Conservation (phyloP, 495 filamentous ascomycete genomes). For the Elasticomyces elasticus region DNA sequence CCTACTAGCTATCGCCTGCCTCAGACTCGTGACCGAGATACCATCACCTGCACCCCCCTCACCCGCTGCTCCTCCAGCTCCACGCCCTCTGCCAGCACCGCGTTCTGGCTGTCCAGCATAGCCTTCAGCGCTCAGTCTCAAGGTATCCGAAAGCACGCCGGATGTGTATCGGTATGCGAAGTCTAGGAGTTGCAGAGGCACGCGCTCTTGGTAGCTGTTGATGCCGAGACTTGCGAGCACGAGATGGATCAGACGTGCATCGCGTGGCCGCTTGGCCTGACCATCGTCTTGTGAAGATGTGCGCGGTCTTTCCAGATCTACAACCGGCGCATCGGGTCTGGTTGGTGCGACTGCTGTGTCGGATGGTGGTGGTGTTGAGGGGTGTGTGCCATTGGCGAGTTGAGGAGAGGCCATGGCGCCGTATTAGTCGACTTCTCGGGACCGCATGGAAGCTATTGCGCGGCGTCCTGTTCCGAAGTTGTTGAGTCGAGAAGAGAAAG, state of each 20-base stretch:
- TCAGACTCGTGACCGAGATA: constrained; percentile 47
- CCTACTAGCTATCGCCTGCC: constrained; percentile 55
- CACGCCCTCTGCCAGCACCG: constrained; percentile 1
- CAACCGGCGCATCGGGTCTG: constrained; percentile 24
- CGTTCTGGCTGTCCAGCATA: constrained; percentile 38
- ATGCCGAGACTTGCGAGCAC: constrained; percentile 81
- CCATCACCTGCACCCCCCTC: constrained; percentile 26
- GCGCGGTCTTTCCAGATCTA: constrained; percentile 32
- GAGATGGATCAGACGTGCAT: constrained; percentile 84
- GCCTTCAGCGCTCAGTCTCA: constrained; percentile 53
- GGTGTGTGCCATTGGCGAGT: constrained; percentile 13
- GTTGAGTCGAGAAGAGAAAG: background rate
- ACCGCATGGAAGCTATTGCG: too few relatives aligned
- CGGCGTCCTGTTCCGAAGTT: too few relatives aligned
- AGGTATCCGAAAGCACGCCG: constrained; percentile 54
- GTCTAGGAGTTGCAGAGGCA: constrained; percentile 88
- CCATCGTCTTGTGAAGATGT: constrained; percentile 53
- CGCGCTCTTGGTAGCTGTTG: constrained; percentile 81
- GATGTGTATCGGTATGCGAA: constrained; percentile 83
- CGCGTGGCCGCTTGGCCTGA: constrained; percentile 64
- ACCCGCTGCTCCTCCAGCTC: constrained; percentile 9
- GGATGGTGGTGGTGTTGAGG: constrained; percentile 7
- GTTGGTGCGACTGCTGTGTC: constrained; percentile 6
- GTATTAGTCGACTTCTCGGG: too few relatives aligned
- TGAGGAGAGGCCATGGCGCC: constrained; percentile 10